phyloP scores from a whole-genome alignment of 2,329 filamentous ascomycete species.

The Elsinoe australis region DNA sequence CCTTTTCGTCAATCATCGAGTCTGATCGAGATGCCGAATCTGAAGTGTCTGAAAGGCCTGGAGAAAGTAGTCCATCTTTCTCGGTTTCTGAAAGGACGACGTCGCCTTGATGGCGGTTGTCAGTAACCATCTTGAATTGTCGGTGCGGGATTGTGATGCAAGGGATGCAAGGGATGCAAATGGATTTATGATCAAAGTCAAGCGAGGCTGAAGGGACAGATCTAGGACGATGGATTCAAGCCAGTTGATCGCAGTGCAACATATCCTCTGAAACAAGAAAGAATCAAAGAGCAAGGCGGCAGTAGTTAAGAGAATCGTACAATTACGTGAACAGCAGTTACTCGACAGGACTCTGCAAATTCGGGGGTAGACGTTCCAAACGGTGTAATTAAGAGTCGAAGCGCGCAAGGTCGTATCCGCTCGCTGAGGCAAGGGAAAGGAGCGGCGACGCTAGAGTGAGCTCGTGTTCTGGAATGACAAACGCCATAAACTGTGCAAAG shows the following conservation, averaged over 20 bases:
- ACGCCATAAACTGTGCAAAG: constrained; percentile 6
- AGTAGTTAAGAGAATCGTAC: neutral
- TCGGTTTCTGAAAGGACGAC: neutral
- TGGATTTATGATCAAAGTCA: neutral
- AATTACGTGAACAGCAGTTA: neutral
- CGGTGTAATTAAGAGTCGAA: constrained; percentile 13
- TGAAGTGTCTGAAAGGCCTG: constrained; percentile 4
- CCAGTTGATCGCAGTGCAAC: too few species aligned
- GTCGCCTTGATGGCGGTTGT: neutral
- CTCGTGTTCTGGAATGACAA: constrained; percentile 7
- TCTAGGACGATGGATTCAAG: too few species aligned
- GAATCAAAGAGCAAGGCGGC: neutral
- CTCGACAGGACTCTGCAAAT: neutral
- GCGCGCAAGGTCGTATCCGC: constrained; percentile 11
- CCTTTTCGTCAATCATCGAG: constrained; percentile 14
- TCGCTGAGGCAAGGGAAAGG: constrained; percentile 2
- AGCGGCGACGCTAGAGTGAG: neutral
- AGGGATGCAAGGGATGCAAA: constrained; percentile 1
- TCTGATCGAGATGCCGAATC: neutral
- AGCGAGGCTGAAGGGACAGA: too few species aligned
- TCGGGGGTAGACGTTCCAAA: constrained; percentile 4
- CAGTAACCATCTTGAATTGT: constrained; percentile 2
- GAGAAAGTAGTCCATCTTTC: constrained; percentile 2
- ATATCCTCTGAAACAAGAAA: neutral
- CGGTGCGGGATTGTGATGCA: neutral